phyloP scores from a whole-genome alignment of 2,329 filamentous ascomycete species.

The Penicillium fuscoglaucum region DNA sequence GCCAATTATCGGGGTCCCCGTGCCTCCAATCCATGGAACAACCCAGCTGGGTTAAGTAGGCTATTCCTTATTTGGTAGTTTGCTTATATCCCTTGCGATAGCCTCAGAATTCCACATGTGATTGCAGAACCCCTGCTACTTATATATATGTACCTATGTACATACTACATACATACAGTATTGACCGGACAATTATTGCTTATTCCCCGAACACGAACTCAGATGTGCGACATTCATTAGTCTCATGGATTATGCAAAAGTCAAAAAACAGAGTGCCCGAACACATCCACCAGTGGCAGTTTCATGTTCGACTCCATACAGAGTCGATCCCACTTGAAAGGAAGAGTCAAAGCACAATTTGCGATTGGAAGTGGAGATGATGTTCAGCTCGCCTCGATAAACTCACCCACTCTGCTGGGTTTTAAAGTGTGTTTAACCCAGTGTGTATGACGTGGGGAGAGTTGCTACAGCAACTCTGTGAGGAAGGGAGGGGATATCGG shows the following conservation, averaged over 20 bases:
- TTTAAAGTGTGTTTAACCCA: slow-evolving; percentile 8
- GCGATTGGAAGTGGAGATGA: slow-evolving; percentile 12
- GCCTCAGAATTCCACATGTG: slow-evolving; percentile 2
- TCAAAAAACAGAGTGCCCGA: neutral
- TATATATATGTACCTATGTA: neutral
- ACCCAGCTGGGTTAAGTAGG: neutral
- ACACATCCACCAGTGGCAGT: neutral
- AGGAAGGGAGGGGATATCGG: slow-evolving; percentile 9
- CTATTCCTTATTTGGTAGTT: slow-evolving; percentile 26
- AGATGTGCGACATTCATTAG: slow-evolving; percentile 7
- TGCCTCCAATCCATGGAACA: slow-evolving; percentile 22
- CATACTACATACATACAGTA: neutral
- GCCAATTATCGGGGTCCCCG: slow-evolving; percentile 16
- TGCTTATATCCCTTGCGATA: slow-evolving; percentile 18
- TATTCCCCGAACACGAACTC: neutral
- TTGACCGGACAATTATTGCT: slow-evolving; percentile 4
- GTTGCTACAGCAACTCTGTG: slow-evolving; percentile 25
- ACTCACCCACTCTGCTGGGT: slow-evolving; percentile 1
- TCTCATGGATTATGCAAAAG: neutral
- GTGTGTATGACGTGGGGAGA: slow-evolving; percentile 24
- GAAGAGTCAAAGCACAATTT: neutral
- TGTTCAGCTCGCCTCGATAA: slow-evolving; percentile 23
- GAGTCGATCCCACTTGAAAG: slow-evolving; percentile 2
- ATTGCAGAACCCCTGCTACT: neutral
- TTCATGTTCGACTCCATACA: neutral